Conservation (phyloP, 164 flowering plant species). For the Piper betle region DNA sequence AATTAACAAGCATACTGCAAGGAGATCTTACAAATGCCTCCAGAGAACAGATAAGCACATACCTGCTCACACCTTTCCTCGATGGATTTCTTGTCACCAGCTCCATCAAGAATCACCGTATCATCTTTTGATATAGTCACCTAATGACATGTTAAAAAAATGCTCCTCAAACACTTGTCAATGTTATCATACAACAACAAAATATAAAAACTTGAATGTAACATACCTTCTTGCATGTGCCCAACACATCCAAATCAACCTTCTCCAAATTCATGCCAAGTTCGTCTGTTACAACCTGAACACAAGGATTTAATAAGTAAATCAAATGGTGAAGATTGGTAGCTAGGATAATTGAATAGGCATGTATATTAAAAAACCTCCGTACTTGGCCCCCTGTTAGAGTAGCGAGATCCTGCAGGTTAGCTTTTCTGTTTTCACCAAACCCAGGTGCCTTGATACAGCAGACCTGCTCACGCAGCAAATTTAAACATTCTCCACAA, state of each 20-base stretch:
- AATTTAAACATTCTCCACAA: background rate
- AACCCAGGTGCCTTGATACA: conserved; percentile 95
- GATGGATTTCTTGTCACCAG: conserved; percentile 77
- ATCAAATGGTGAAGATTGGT: background rate
- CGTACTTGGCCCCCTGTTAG: conserved; percentile 71
- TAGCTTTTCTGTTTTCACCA: conserved; percentile 87
- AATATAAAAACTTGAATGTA: background rate
- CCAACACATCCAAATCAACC: conserved; percentile 61
- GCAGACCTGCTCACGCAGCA: conserved; percentile 49
- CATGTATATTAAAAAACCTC: background rate
- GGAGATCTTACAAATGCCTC: background rate
- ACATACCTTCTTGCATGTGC: conserved; percentile 67
- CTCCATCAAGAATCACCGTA: conserved; percentile 80
- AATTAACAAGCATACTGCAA: too few relatives aligned
- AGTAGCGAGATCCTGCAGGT: conserved; percentile 71
- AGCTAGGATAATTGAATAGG: background rate
- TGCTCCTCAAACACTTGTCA: background rate
- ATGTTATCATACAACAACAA: background rate
- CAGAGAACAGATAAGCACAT: background rate
- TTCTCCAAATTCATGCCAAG: conserved; percentile 82
- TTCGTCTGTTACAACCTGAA: conserved; percentile 68
- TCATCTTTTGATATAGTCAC: conserved; percentile 78
- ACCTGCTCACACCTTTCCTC: conserved; percentile 93
- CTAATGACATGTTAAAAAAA: conserved; percentile 15
- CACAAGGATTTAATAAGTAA: background rate